phyloP scores from a whole-genome alignment of 768 basidiomycete species.

The Tylopilus felleus region DNA sequence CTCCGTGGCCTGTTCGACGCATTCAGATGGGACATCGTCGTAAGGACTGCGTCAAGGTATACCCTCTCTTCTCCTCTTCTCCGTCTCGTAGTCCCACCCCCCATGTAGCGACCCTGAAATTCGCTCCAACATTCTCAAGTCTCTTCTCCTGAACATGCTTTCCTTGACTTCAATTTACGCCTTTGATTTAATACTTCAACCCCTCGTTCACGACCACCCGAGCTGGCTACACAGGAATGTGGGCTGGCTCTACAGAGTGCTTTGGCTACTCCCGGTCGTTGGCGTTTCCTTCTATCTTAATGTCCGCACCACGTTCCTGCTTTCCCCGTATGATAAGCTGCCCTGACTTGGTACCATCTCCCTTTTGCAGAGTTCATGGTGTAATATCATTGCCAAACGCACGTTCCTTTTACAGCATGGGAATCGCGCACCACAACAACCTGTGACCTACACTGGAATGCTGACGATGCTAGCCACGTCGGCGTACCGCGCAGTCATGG shows the following conservation, averaged over 20 bases:
- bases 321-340: conserved; percentile 5
- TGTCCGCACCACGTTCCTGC: conserved; percentile 42
- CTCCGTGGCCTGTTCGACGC: conserved; percentile 64
- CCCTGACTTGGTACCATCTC: conserved; percentile 9
- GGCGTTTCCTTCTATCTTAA: conserved; percentile 79
- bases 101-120: conserved; percentile 67
- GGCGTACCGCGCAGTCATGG: conserved; percentile 80
- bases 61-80: conserved; percentile 11
- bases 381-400: conserved; percentile 69
- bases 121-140: conserved; percentile 71
- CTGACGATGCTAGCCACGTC: conserved; percentile 74
- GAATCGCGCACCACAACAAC: conserved; percentile 48
- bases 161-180: conserved; percentile 70
- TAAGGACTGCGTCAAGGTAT: conserved; percentile 57
- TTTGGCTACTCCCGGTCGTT: conserved; percentile 80
- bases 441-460: conserved; percentile 65
- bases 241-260: conserved; percentile 68
- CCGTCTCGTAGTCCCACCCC: conserved; percentile 9
- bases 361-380: conserved; percentile 65
- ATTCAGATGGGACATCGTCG: conserved; percentile 67
- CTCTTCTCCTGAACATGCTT: conserved; percentile 65
- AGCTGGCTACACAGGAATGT: conserved; percentile 71
- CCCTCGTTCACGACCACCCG: conserved; percentile 58
- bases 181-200: conserved; percentile 71
- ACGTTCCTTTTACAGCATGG: conserved; percentile 73